A percentile compares a stretch with the other conserved stretches of the same genome.
phyloP scores from a whole-genome alignment of 768 basidiomycete species.

The Hirschioporus abietinus region DNA sequence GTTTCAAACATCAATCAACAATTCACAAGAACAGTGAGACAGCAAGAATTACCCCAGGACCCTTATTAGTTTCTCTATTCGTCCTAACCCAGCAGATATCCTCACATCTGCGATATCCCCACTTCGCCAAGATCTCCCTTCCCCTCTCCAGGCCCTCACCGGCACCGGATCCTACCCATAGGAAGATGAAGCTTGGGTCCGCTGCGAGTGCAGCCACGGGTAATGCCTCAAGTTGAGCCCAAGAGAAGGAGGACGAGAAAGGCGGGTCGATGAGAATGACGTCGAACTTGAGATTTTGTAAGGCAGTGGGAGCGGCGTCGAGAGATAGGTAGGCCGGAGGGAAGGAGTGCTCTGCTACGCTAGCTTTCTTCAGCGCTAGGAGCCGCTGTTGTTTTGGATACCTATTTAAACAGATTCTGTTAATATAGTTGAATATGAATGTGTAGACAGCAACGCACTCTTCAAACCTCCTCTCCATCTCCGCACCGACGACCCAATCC shows the following conservation, averaged over 20 bases:
- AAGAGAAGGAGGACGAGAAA: slow-evolving; percentile 79
- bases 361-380: slow-evolving; percentile 73
- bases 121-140: slow-evolving; percentile 82
- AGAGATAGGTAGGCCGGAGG: slow-evolving; percentile 70
- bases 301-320: slow-evolving; percentile 33
- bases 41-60: slow-evolving; percentile 59
- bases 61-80: slow-evolving; percentile 64
- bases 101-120: slow-evolving; percentile 94
- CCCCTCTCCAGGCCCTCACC: slow-evolving; percentile 90
- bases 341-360: slow-evolving; percentile 64
- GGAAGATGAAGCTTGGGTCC: slow-evolving; percentile 89
- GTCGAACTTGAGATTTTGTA: slow-evolving; percentile 69
- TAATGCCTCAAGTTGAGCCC: slow-evolving; percentile 77
- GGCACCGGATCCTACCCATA: slow-evolving; percentile 94
- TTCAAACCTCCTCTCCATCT: slow-evolving; percentile 83
- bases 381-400: slow-evolving; percentile 92
- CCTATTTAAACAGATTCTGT: slow-evolving; percentile 34
- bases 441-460: slow-evolving; percentile 60
- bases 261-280: slow-evolving; percentile 89
- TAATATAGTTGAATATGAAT: slow-evolving; percentile 3
- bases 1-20: slow-evolving; percentile 11
- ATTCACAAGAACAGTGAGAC: neutral
- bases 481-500: slow-evolving; percentile 87
- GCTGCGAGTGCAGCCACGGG: slow-evolving; percentile 80
- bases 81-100: slow-evolving; percentile 99